Evolutionary conservation across 2,329 filamentous ascomycete genomes (phyloP).

Genomic region (Phyllosticta citrichinensis): DNA sequence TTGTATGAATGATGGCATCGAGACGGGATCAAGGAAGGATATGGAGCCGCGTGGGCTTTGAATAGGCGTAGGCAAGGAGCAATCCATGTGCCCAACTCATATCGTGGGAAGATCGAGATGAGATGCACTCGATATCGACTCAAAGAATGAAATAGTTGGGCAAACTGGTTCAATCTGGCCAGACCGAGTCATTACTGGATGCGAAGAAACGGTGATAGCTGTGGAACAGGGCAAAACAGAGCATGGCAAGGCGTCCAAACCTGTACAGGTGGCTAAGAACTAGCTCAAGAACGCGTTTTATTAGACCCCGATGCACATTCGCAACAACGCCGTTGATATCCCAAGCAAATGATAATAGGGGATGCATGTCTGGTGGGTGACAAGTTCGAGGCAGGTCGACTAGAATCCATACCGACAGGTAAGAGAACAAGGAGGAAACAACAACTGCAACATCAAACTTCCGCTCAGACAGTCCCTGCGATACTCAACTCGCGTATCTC

Average conservation of each 20-base stretch:
- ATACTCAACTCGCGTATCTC: slow-evolving; percentile 97
- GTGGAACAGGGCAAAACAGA: too few species aligned
- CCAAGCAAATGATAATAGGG: neutral
- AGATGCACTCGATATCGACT: too few species aligned
- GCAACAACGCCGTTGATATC: neutral
- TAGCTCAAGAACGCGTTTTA: neutral
- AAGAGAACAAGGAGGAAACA: neutral
- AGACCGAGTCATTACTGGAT: too few species aligned
- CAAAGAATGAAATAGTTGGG: too few species aligned
- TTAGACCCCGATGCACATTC: neutral
- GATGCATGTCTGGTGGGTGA: neutral
- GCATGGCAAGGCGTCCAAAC: neutral
- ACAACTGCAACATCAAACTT: neutral
- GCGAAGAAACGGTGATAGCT: too few species aligned
- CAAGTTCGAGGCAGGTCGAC: neutral
- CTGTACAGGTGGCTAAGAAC: neutral
- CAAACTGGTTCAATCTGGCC: too few species aligned
- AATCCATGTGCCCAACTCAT: too few species aligned
- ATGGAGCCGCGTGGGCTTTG: too few species aligned
- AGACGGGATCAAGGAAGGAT: too few species aligned
- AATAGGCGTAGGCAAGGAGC: too few species aligned
- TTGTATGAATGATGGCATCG: too few species aligned
- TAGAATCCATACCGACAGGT: neutral
- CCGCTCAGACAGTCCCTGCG: slow-evolving; percentile 52
- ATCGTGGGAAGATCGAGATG: too few species aligned